phyloP scores from a whole-genome alignment of 192 early-diverging fungal genomes.

The Gryganskiella cystojenkinii region DNA sequence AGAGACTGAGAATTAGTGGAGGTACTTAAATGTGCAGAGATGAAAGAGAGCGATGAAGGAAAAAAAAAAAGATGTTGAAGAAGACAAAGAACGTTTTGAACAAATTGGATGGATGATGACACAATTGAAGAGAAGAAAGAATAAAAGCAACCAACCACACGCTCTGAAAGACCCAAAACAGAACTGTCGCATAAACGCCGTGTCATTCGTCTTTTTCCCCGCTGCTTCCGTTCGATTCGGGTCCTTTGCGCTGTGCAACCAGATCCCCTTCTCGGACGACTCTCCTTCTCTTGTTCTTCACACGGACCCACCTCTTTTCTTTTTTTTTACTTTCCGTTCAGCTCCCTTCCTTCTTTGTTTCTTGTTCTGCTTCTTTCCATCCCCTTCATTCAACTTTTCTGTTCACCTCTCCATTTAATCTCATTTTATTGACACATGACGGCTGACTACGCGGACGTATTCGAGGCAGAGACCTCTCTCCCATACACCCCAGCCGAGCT shows the following conservation, averaged over 20 bases:
- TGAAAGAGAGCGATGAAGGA: not conserved
- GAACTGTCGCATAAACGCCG: no score
- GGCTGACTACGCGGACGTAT: conserved; percentile 11
- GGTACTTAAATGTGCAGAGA: not conserved
- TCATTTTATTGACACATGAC: not conserved
- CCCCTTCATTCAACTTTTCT: not conserved
- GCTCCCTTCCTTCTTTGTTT: not conserved
- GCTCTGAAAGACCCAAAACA: no score
- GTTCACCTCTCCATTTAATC: not conserved
- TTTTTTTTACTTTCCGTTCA: not conserved
- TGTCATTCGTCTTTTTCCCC: no score
- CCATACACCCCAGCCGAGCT: conserved; percentile 40
- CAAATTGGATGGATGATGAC: not conserved
- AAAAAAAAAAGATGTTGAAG: not conserved
- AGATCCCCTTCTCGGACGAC: not conserved
- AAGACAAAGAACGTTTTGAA: not conserved
- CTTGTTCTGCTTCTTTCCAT: not conserved
- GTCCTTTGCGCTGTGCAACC: no score
- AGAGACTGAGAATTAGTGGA: not conserved
- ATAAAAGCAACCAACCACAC: not conserved
- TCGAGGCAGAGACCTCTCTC: conserved; percentile 11
- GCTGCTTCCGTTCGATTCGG: no score
- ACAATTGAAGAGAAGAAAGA: not conserved
- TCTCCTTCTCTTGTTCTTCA: conserved; percentile 1
- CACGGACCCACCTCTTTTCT: not conserved